A percentile compares a stretch with the other conserved stretches of the same genome.
Conservation (phyloP, 1,284 basidiomycete genomes). For the Ganoderma lingzhi region DNA sequence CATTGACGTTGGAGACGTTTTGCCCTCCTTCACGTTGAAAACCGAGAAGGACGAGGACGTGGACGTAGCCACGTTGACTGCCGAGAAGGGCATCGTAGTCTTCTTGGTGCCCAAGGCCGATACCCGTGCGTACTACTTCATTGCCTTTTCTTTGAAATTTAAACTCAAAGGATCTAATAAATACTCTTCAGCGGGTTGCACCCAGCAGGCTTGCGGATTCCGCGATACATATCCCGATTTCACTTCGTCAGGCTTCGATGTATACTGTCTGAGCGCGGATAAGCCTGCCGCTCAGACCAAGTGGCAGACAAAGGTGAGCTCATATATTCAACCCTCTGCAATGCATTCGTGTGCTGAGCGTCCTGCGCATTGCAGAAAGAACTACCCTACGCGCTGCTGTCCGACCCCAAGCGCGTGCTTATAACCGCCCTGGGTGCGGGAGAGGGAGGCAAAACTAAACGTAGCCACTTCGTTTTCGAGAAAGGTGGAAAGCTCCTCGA, state of each 20-base stretch:
- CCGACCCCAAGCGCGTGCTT: conserved; percentile 84
- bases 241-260: conserved; percentile 69
- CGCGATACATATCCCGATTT: conserved; percentile 86
- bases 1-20: conserved; percentile 78
- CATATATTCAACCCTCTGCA: background rate
- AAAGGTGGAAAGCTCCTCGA: conserved; percentile 89
- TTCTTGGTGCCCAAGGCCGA: conserved; percentile 90
- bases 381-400: conserved; percentile 87
- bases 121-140: conserved; percentile 63
- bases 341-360: background rate
- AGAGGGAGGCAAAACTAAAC: conserved; percentile 82
- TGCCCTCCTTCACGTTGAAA: conserved; percentile 81
- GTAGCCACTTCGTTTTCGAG: conserved; percentile 91
- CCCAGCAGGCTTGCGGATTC: conserved; percentile 89
- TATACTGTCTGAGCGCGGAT: conserved; percentile 91
- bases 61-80: conserved; percentile 64
- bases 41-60: conserved; percentile 82
- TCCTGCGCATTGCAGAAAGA: conserved; percentile 60
- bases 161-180: background rate
- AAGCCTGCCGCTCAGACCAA: conserved; percentile 79
- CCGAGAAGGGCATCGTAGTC: conserved; percentile 80
- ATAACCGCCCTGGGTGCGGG: conserved; percentile 87
- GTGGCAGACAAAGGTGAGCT: conserved; percentile 83
- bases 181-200: conserved; percentile 77
- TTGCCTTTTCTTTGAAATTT: background rate